Base-by-base conservation (phyloP, 2,329 filamentous ascomycete species). In the Helotiales sp. region DNA sequence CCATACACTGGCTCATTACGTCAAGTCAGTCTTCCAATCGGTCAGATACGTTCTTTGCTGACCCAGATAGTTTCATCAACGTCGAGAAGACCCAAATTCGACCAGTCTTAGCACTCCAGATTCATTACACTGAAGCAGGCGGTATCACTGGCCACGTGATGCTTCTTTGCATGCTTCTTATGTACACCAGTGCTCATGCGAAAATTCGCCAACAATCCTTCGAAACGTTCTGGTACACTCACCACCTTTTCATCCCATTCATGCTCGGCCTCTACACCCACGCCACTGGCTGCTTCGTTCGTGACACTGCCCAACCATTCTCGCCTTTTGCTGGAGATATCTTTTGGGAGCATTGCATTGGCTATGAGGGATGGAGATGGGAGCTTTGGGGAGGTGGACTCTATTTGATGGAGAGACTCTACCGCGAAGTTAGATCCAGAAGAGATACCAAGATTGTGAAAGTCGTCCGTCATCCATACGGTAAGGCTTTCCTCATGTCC, bases 211-310 rank as follows among this genome's bases (percentile, higher is more conserved):
- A 98, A 72, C 95, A 99, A 72, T 96, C 91, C 0, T 99, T 93
- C 71, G 95, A 99, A 77, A 96, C 93, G 0, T 99, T 99, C 73
- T 99, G 95, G 95, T 99, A 99, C 76, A 96, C 92, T 0, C 95
- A 99, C 75, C 95, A 99, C 70, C 83, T 99, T n/a, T 98, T 98
- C 70, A 89, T 99, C 60, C 93, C 95, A 1, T 99, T 99, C 75
- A 77, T 98, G 70, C 81, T 99, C 44, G 93, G 85, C 46, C 86
- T 99, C 66, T 99, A 98, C 75, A 98, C 93, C 12, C 95, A 99
- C 74, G 93, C 95, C 1, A 91, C 90, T 7, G 93, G 92, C 59
- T 99, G 95, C 76, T 99, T 99, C 77, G 95, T 99, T 36, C 90
- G 95, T 65, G 93, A 97, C 71, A 88, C 86, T 1, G 73, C 79